Conservation (phyloP, 2,329 filamentous ascomycete genomes). For the Fusarium liriodendri region DNA sequence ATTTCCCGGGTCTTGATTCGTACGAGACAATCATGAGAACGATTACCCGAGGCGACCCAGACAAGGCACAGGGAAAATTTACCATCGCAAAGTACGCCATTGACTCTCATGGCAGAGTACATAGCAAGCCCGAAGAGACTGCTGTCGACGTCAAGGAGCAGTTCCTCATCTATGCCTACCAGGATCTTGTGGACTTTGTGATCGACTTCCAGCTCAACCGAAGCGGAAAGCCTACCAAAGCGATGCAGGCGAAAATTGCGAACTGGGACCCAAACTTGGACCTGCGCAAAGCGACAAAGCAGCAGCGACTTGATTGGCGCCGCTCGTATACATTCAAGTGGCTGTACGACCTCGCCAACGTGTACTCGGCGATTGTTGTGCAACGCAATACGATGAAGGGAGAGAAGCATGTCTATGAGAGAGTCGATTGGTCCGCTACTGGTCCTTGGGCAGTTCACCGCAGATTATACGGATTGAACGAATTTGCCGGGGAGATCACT, state of each 20-base stretch:
- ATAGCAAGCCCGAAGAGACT: conserved; percentile 3
- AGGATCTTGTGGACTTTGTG: conserved; percentile 57
- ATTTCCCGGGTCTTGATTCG: conserved; percentile 58
- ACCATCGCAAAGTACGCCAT: neutral
- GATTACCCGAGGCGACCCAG: conserved; percentile 52
- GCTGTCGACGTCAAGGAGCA: conserved; percentile 56
- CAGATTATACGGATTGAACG: conserved; percentile 56
- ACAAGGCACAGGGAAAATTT: conserved; percentile 39
- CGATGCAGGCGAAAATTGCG: conserved; percentile 51
- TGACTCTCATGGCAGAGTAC: neutral
- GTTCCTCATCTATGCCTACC: conserved; percentile 55
- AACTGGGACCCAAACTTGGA: conserved; percentile 57
- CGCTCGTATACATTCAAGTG: conserved; percentile 62
- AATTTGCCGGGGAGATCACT: conserved; percentile 58
- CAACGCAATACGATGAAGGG: conserved; percentile 51
- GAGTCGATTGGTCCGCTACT: conserved; percentile 54
- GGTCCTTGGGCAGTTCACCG: conserved; percentile 48
- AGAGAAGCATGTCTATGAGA: conserved; percentile 48
- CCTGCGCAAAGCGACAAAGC: conserved; percentile 50
- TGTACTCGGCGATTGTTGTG: conserved; percentile 54
- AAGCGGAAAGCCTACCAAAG: conserved; percentile 59
- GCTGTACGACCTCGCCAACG: conserved; percentile 63
- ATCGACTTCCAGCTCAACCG: conserved; percentile 57
- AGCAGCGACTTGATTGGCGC: conserved; percentile 58
- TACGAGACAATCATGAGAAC: conserved; percentile 56